Percentiles rank a stretch among this genome's conserved stretches.
Evolutionary conservation across 768 basidiomycete genomes (phyloP).

Genomic region (Lentinula lateritia): DNA sequence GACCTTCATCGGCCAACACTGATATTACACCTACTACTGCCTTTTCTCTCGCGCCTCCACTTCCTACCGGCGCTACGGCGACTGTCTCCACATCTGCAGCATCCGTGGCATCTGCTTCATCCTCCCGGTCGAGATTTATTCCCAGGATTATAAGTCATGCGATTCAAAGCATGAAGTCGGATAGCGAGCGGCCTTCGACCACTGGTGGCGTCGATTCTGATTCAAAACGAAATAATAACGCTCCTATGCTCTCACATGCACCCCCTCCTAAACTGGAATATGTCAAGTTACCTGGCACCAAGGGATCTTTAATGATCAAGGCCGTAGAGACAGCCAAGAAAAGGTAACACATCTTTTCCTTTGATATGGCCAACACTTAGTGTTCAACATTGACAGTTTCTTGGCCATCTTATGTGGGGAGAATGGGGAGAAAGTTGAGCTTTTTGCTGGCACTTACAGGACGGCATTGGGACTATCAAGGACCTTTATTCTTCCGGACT

Average conservation of each 20-base stretch:
- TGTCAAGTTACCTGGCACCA: constrained; percentile 89
- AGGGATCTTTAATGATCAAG: constrained; percentile 77
- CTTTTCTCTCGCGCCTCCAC: constrained; percentile 17
- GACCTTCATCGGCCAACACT: constrained; percentile 4
- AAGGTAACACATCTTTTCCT: constrained; percentile 44
- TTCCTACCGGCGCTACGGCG: constrained; percentile 12
- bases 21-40: constrained; percentile 17
- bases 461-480: constrained; percentile 89
- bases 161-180: constrained; percentile 53
- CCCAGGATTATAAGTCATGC: constrained; percentile 68
- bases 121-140: constrained; percentile 57
- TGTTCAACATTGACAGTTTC: constrained; percentile 46
- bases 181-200: constrained; percentile 38
- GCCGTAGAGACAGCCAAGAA: constrained; percentile 88
- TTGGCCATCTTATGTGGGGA: constrained; percentile 91
- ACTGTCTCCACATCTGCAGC: background rate
- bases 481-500: constrained; percentile 89
- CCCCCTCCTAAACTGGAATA: constrained; percentile 87
- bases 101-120: constrained; percentile 24
- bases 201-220: constrained; percentile 37
- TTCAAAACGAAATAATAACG: constrained; percentile 24
- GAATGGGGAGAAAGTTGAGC: constrained; percentile 87
- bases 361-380: background rate
- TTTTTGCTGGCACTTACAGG: constrained; percentile 87
- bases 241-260: constrained; percentile 37